Percentiles rank a stretch among this genome's conserved stretches.
phyloP scores from a whole-genome alignment of 2,329 filamentous ascomycete species.

The Penicillium fuscoglaucum region DNA sequence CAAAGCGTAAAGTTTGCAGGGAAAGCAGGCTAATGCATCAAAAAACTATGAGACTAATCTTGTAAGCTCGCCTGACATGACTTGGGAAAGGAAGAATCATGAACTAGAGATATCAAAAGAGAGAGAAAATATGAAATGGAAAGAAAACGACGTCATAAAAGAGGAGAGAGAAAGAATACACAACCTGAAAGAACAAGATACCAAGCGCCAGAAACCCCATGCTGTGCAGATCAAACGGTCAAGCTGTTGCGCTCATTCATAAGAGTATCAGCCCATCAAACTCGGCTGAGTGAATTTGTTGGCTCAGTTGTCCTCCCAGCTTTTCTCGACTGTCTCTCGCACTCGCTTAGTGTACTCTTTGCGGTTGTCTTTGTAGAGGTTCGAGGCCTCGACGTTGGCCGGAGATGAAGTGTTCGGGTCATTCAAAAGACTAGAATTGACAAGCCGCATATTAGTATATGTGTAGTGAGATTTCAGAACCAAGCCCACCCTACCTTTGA shows the following conservation, averaged over 20 bases:
- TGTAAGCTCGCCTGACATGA: neutral
- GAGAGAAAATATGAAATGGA: neutral
- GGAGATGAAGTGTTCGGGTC: slow-evolving; percentile 98
- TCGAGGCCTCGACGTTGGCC: slow-evolving; percentile 96
- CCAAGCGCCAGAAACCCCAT: slow-evolving; percentile 45
- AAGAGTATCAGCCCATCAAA: slow-evolving; percentile 16
- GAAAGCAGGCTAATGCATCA: slow-evolving; percentile 14
- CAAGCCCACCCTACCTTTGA: slow-evolving; percentile 68
- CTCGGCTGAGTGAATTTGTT: slow-evolving; percentile 8
- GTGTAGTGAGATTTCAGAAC: neutral
- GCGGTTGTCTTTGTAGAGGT: slow-evolving; percentile 96
- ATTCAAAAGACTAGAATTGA: slow-evolving; percentile 72
- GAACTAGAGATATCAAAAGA: neutral
- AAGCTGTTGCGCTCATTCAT: slow-evolving; percentile 19
- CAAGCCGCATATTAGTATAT: neutral
- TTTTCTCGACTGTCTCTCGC: slow-evolving; percentile 96
- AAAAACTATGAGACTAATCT: neutral
- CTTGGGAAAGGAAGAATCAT: neutral
- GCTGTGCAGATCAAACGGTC: slow-evolving; percentile 43
- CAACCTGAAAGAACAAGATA: slow-evolving; percentile 13
- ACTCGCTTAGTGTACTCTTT: slow-evolving; percentile 96
- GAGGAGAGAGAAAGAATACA: slow-evolving; percentile 12
- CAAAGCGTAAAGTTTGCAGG: neutral
- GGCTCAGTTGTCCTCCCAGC: slow-evolving; percentile 79
- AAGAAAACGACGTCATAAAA: neutral